phyloP scores from a whole-genome alignment of 2,329 filamentous ascomycete species.

The Sphaerostilbella broomeana region DNA sequence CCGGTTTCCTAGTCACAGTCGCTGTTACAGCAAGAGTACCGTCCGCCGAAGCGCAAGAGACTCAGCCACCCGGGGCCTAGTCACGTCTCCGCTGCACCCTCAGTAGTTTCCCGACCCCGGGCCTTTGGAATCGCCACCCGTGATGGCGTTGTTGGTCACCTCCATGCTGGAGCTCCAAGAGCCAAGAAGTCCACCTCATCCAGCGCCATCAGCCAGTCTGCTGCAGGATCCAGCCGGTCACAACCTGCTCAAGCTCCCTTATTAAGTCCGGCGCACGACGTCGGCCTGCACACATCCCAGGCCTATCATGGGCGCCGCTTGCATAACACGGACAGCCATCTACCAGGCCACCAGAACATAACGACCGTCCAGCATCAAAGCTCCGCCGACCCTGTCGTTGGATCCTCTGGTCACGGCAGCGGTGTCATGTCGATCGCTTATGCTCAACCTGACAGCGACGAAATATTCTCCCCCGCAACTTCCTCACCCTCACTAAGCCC shows the following conservation, averaged over 20 bases:
- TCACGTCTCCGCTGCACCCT: too few relatives aligned
- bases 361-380: background rate
- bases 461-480: background rate
- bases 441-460: background rate
- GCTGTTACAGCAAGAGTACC: background rate
- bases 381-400: background rate
- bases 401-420: constrained; percentile 4
- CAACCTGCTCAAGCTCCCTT: background rate
- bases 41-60: constrained; percentile 10
- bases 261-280: constrained; percentile 1
- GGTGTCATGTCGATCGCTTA: constrained; percentile 10
- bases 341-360: constrained; percentile 4
- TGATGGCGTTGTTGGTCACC: too few relatives aligned
- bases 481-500: background rate
- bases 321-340: constrained; percentile 4
- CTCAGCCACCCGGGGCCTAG: too few relatives aligned
- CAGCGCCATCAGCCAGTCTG: background rate
- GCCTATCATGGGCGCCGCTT: constrained; percentile 8
- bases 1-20: constrained; percentile 9
- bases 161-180: too few relatives aligned
- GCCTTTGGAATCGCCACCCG: background rate
- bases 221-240: background rate
- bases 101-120: background rate
- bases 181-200: too few relatives aligned
- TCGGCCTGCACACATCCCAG: constrained; percentile 6